Evolutionary conservation across 345 rosid species (phyloP).

Genomic region (Sonneratia caseolaris): DNA sequence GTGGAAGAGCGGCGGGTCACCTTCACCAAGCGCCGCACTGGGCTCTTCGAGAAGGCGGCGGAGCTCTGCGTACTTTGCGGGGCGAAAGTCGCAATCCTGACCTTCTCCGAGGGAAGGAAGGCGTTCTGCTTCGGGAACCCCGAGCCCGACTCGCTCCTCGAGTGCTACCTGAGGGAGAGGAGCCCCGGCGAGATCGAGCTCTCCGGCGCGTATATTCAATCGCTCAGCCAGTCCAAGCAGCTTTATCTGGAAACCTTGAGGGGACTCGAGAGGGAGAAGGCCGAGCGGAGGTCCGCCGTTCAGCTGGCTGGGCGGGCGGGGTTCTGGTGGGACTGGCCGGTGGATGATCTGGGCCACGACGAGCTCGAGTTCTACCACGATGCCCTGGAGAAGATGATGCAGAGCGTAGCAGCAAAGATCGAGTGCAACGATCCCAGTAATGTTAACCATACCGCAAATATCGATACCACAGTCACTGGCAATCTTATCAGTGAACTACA

Average conservation of each 20-base stretch:
- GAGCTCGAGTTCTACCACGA: slow-evolving; percentile 12
- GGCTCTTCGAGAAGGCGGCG: slow-evolving; percentile 13
- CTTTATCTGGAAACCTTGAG: slow-evolving; percentile 6
- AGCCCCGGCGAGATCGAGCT: neutral
- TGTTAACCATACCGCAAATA: neutral
- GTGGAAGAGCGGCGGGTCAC: slow-evolving; percentile 10
- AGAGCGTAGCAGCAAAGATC: neutral
- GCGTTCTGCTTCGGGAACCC: slow-evolving; percentile 16
- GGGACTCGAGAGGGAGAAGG: slow-evolving; percentile 8
- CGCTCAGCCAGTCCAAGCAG: neutral
- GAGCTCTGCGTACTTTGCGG: slow-evolving; percentile 10
- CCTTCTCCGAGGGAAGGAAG: slow-evolving; percentile 15
- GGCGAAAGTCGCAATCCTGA: slow-evolving; percentile 9
- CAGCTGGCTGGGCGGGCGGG: neutral
- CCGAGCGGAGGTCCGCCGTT: neutral
- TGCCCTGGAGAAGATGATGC: slow-evolving; percentile 11
- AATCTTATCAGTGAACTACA: neutral
- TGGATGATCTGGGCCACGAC: slow-evolving; percentile 2
- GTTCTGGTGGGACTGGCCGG: slow-evolving; percentile 13
- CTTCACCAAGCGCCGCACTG: slow-evolving; percentile 12
- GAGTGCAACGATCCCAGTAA: neutral
- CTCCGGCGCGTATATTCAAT: neutral
- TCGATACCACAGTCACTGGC: neutral
- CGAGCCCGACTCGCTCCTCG: slow-evolving; percentile 4
- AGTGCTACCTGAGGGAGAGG: slow-evolving; percentile 7